These are phyloP conservation scores for Beauveria medogensis DNA, from an alignment of 2,329 filamentous ascomycete species.

Conservation along the genomic window DNA sequence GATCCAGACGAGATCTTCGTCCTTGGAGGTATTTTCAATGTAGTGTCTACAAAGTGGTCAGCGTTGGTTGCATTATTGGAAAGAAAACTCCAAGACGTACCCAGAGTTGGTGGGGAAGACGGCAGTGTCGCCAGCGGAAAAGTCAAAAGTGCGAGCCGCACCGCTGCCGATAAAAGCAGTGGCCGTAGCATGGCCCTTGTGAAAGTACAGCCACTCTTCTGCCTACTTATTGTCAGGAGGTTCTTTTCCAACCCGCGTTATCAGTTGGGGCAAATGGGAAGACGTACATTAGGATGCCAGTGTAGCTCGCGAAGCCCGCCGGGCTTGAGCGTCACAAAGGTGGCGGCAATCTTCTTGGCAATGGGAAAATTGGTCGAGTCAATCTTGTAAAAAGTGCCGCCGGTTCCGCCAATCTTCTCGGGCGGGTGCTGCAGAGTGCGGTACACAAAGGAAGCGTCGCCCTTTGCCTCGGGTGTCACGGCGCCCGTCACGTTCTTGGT, in stretches of 20 bases:
- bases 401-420: conserved; percentile 50
- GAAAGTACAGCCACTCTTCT: conserved; percentile 66
- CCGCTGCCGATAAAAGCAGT: conserved; percentile 57
- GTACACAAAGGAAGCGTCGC: conserved; percentile 56
- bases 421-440: conserved; percentile 46
- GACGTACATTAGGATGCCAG: conserved; percentile 60
- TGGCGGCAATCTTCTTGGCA: conserved; percentile 56
- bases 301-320: conserved; percentile 57
- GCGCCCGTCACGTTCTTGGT: conserved; percentile 28
- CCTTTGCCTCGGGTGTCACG: conserved; percentile 40
- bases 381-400: conserved; percentile 55
- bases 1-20: conserved; percentile 57
- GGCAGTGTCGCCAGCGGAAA: conserved; percentile 57
- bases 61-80: background rate
- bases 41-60: conserved; percentile 43
- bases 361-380: conserved; percentile 61
- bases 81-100: conserved; percentile 23
- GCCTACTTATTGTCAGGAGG: conserved; percentile 26
- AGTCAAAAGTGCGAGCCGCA: conserved; percentile 59
- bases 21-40: conserved; percentile 58
- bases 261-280: background rate
- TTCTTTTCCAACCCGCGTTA: no score
- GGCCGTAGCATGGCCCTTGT: conserved; percentile 51
- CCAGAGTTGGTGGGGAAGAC: conserved; percentile 59
- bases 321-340: conserved; percentile 56